Base-by-base conservation (phyloP, 495 filamentous ascomycete species). In the Neurospora terricola region DNA sequence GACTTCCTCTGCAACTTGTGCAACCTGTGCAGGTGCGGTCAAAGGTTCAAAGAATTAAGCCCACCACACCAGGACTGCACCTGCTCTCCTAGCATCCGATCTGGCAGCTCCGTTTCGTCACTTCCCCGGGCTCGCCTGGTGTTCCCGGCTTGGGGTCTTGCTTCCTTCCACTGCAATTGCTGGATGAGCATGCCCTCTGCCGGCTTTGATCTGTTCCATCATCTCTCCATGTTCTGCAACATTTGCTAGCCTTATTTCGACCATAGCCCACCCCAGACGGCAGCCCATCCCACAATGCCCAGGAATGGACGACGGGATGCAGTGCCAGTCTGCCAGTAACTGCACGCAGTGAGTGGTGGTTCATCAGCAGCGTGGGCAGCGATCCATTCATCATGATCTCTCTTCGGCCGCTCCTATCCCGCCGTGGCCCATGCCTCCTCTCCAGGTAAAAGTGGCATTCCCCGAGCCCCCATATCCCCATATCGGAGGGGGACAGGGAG, bases 61-160 rank as follows among this genome's bases (percentile, higher is more conserved):
- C 30, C 54, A 30, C 30, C 54, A 66, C 11, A 62, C 54, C 5
- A 4, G 27, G 27, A 27, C 54, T 62, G 48, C 48, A 59, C 48
- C 48, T 30, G 54, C 27, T 36, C 54, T 34, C 54, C 6, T 9
- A 36, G 27, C 54, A 66, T 72, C 76, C 75, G 73, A 76, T 76
- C 73, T 71, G 77, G 73, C 62, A 76, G 68, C 70, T 71, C 76
- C 68, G 72, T 77, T 79, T 79, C 75, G 79, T 78, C 78, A 77
- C 74, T 75, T 34, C 72, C 38, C 74, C 72, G 39, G 69, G 48
- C 73, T 48, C 77, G 71, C 43, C 73, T 70, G 54, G 39, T 37
- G 66, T 69, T 39, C 54, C 54, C 54, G 54, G 54, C 27, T 34
- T 66, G 54, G 54, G 54, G 14, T 66, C 54, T 34, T 30, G 27